These are phyloP conservation scores for Pleomassaria siparia DNA, from an alignment of 2,329 filamentous ascomycete species.

Conservation along the genomic window DNA sequence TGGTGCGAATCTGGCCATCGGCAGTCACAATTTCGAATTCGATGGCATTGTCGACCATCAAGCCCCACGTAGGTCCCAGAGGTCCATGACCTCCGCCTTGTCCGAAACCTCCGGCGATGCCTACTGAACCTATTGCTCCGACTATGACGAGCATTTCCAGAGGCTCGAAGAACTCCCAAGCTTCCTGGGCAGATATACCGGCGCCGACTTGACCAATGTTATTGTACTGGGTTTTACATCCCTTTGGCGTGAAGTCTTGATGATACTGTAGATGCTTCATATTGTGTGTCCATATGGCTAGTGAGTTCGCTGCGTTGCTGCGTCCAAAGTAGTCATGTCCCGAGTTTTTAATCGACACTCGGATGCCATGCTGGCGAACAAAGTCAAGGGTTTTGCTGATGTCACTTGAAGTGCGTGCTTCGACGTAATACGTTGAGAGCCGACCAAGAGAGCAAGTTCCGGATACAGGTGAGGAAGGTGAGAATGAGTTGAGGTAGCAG, in stretches of 20 bases:
- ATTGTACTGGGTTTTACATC: conserved; percentile 28
- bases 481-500: conserved; percentile 32
- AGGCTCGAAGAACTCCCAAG: conserved; percentile 39
- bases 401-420: conserved; percentile 27
- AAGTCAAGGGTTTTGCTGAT: conserved; percentile 34
- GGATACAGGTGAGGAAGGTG: conserved; percentile 24
- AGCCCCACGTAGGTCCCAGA: conserved; percentile 49
- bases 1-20: conserved; percentile 31
- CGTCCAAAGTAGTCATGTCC: conserved; percentile 42
- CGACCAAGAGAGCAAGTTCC: conserved; percentile 36
- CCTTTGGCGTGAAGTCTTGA: conserved; percentile 26
- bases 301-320: conserved; percentile 35
- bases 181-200: conserved; percentile 38
- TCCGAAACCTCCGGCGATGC: conserved; percentile 48
- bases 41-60: conserved; percentile 41
- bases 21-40: conserved; percentile 40
- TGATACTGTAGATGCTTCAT: conserved; percentile 35
- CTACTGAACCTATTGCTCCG: conserved; percentile 49
- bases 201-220: conserved; percentile 39
- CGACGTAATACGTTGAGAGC: conserved; percentile 36
- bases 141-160: conserved; percentile 38
- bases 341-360: conserved; percentile 40
- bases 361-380: conserved; percentile 32
- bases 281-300: conserved; percentile 40
- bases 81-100: conserved; percentile 59